Base-by-base conservation (phyloP, 2,329 filamentous ascomycete genomes). In the Ophiostoma sp. region DNA sequence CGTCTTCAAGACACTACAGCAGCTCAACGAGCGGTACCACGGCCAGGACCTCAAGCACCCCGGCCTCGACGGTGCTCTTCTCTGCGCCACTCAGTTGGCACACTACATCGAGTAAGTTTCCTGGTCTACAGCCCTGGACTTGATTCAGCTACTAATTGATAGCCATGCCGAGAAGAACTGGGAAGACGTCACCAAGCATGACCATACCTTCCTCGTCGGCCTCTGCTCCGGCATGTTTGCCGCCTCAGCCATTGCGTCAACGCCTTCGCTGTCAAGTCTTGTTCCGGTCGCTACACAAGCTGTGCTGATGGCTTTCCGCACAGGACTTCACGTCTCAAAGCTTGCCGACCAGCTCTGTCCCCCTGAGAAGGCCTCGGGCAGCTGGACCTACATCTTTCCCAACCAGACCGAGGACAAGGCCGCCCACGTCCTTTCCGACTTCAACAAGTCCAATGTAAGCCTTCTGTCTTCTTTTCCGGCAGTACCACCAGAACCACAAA, bases 211-310 rank as follows among this genome's bases (percentile, higher is more conserved):
- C 75, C 81, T 89, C 33, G 82, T 90, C 36, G 89, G 88, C 71
- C 83, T 91, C 62, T 91, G 89, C 81, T 90, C 88, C 57, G 89
- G 89, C 68, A 82, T 90, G 31, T 86, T 91, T 74, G 88, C 89
- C n/a, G 89, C 87, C n/a, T 82, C 86, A 15, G 89, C 88, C 20
- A 85, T 91, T 70, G 85, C 88, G 15, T 87, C 86, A 31, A 84
- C 89, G 41, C 85, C 84, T 71, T 88, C 87, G 6, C 80, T 90
- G 67, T 86, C 85, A 23, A 83, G 87, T 66, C 80, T 92, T 48
- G 81, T 90, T 31, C 84, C 84, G 7, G 81, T 91, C 68, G 88
- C 85, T 68, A 83, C 89, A 20, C 86, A 90, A 76, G 83, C 86
- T 35, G 86, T 90, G 33, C 82, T 89, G 73, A 83, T 91, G 76